phyloP scores from a whole-genome alignment of 306 rosid genomes.

The Sesbania bispinosa region DNA sequence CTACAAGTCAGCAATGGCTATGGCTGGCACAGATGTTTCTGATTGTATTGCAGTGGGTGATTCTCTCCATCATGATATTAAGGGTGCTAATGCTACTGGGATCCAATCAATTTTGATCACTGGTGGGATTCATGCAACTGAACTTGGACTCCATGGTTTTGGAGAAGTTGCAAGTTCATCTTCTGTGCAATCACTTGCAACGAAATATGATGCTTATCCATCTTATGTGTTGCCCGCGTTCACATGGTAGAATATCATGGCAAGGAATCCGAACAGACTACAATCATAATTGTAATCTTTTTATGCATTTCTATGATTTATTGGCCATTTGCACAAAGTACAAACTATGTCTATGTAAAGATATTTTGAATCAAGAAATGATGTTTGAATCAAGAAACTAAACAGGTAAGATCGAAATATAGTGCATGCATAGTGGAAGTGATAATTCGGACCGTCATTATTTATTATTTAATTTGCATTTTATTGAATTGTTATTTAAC shows the following conservation, averaged over 20 bases:
- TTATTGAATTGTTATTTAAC: no score
- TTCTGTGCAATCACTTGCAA: constrained; percentile 59
- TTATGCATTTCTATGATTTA: not conserved
- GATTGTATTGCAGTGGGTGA: constrained; percentile 87
- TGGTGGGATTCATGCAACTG: constrained; percentile 78
- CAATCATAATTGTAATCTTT: not conserved
- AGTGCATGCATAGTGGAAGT: not conserved
- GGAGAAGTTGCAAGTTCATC: constrained; percentile 59
- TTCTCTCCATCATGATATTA: constrained; percentile 93
- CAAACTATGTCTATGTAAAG: not conserved
- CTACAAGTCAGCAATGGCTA: constrained; percentile 71
- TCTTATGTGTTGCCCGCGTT: constrained; percentile 76
- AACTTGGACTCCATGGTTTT: constrained; percentile 62
- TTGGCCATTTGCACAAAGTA: not conserved
- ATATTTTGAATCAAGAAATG: no score
- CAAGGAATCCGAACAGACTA: constrained; percentile 17
- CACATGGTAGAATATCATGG: constrained; percentile 52
- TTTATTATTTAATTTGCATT: no score
- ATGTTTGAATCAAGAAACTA: no score
- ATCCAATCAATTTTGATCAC: constrained; percentile 66
- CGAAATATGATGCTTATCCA: constrained; percentile 69
- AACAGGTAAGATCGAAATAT: not conserved
- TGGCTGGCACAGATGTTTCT: constrained; percentile 59
- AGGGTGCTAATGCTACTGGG: constrained; percentile 87
- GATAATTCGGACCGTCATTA: no score